A percentile compares a stretch with the other conserved stretches of the same genome.
These are phyloP conservation scores for Hydrangea macrophylla DNA, from an alignment of 148 eudicot species.

Conservation along the genomic window DNA sequence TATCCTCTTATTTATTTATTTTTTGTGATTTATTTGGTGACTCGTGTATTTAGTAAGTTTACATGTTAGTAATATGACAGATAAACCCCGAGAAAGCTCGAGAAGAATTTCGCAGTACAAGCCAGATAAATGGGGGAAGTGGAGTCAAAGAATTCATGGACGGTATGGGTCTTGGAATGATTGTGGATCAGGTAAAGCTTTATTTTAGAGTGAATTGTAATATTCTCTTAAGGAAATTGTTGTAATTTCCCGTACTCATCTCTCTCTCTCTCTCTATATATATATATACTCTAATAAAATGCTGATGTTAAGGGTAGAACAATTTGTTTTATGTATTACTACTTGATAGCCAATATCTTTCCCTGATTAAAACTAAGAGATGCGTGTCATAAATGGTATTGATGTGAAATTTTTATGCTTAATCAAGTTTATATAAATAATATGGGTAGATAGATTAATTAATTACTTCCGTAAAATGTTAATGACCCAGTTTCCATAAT, in stretches of 20 bases:
- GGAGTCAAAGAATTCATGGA: constrained; percentile 96
- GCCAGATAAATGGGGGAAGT: constrained; percentile 62
- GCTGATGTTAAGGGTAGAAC: too few relatives aligned
- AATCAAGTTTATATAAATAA: neutral
- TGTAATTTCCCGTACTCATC: too few relatives aligned
- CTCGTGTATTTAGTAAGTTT: constrained; percentile 19
- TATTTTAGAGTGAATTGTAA: too few relatives aligned
- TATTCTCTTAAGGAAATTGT: too few relatives aligned
- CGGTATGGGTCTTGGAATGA: constrained; percentile 94
- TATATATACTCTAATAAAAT: too few relatives aligned
- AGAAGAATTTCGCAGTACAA: constrained; percentile 81
- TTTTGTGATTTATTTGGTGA: neutral
- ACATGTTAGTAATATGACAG: constrained; percentile 37
- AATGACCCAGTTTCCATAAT: neutral
- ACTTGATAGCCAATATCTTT: neutral
- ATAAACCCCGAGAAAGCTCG: constrained; percentile 91
- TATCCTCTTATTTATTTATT: neutral
- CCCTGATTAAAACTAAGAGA: neutral
- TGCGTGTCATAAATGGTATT: neutral
- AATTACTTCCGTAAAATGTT: neutral
- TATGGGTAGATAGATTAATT: neutral
- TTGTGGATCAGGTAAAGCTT: constrained; percentile 69
- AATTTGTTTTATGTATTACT: neutral
- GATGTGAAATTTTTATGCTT: neutral
- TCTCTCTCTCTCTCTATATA: too few relatives aligned